Base-by-base conservation (phyloP, 2,329 filamentous ascomycete genomes). In the Fusarium vanettenii region DNA sequence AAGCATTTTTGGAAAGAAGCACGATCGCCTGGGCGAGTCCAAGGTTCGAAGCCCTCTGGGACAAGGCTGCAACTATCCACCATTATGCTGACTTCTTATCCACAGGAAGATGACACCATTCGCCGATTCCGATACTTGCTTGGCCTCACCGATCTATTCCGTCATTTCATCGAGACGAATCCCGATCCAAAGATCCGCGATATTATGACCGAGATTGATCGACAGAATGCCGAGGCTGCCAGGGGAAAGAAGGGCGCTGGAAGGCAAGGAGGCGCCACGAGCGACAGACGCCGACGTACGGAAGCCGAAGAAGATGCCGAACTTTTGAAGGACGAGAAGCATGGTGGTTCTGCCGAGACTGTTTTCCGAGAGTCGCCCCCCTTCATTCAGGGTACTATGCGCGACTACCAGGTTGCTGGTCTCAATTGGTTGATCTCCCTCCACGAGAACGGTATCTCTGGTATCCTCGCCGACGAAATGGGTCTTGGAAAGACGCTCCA, bases 261-360 rank as follows among this genome's bases (percentile, higher is more conserved):
- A 70, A 93, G 96, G 77, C 94, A 97, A 83, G 95, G 96, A 67
- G 96, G 96, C 67, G 95, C 95, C 35, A 91, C 89, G 67, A 93
- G 89, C 60, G 94, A 94, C 66, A 90, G 95, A 74, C 91, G 93
- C 76, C 92, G 97, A 79, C 92, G 96, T 81, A 99, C 97, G 2
- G 97, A 99, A 83, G 95, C 97, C 79, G 97, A 99, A 82, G 97
- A 99, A 87, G 97, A 99, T 81, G 97, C 95, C 3, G 97, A 99
- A 84, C 79, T 93, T 37, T 84, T 93, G 71, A 91, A 95, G 78
- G 96, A 98, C 79, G 97, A 98, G 85, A 97, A 95, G 84, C 92
- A 92, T 75, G 96, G 95, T 69, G 93, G 93, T 67, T 92, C 94
- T 64, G 94, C 94, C 35, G 94, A 97, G 81, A 97, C 94, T 0